phyloP scores from a whole-genome alignment of 352 stramenopile genomes.

The Phytophthora sansomeana region DNA sequence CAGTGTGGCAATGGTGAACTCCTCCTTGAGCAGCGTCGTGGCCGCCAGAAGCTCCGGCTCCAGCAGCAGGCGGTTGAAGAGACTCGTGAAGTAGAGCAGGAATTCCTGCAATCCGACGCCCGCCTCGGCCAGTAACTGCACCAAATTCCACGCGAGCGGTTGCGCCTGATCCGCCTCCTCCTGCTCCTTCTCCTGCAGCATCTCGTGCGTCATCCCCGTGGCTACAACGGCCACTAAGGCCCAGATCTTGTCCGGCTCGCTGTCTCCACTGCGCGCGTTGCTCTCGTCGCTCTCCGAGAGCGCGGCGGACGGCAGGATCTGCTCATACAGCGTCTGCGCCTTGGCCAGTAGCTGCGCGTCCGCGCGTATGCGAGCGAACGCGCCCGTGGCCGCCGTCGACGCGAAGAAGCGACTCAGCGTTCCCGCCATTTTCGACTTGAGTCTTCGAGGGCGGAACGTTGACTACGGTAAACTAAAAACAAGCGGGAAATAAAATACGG shows the following conservation, averaged over 20 bases:
- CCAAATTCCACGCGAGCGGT: conserved; percentile 43
- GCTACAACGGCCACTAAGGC: conserved; percentile 59
- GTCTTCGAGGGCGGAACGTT: conserved; percentile 22
- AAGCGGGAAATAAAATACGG: conserved; percentile 21
- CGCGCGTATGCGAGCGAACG: conserved; percentile 31
- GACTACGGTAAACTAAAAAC: conserved; percentile 12
- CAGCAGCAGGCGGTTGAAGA: conserved; percentile 84
- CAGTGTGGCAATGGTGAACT: conserved; percentile 78
- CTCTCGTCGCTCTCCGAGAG: conserved; percentile 23
- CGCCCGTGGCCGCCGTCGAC: conserved; percentile 13
- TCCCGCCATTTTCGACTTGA: conserved; percentile 59
- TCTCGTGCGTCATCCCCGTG: conserved; percentile 50
- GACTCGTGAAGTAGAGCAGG: conserved; percentile 73
- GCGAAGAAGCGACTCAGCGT: conserved; percentile 38
- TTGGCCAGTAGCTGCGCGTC: conserved; percentile 39
- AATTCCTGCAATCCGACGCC: conserved; percentile 73
- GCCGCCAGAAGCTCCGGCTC: conserved; percentile 74
- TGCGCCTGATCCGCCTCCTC: conserved; percentile 4
- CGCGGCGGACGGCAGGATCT: conserved; percentile 40
- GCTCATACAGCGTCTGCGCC: conserved; percentile 50
- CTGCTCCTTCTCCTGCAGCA: conserved; percentile 40
- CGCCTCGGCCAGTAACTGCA: conserved; percentile 53
- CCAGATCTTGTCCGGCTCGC: conserved; percentile 45
- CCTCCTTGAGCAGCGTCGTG: conserved; percentile 80
- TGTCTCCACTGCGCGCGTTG: conserved; percentile 31